These are phyloP conservation scores for Candida maesae DNA, from an alignment of 805 yeast genomes.

Conservation along the genomic window DNA sequence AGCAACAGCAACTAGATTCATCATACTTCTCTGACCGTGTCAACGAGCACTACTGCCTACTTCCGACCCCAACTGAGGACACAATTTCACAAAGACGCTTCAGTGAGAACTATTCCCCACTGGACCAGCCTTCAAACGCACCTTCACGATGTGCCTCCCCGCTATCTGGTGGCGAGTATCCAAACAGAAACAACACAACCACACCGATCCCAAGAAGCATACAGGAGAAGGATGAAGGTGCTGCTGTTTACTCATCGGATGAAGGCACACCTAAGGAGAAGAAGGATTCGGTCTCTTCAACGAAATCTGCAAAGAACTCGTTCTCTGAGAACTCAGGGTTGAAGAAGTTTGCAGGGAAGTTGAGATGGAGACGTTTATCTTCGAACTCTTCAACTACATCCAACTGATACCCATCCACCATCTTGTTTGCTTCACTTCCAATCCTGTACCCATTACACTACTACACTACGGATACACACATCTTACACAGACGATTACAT, in stretches of 20 bases:
- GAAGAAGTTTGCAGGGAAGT: constrained; percentile 27
- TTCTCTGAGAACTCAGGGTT: constrained; percentile 21
- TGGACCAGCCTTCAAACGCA: constrained; percentile 13
- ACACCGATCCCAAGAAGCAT: constrained; percentile 13
- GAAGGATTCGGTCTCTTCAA: constrained; percentile 11
- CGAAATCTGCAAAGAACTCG: constrained; percentile 5
- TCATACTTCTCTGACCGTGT: constrained; percentile 7
- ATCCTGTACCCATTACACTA: too few relatives aligned
- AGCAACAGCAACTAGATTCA: constrained; percentile 4
- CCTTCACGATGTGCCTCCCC: constrained; percentile 20
- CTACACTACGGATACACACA: too few relatives aligned
- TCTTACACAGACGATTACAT: too few relatives aligned
- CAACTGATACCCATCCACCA: constrained; percentile 6
- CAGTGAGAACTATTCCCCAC: constrained; percentile 21
- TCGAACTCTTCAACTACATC: constrained; percentile 26
- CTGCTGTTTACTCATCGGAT: constrained; percentile 12
- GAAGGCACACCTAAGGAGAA: constrained; percentile 11
- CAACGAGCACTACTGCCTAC: constrained; percentile 15
- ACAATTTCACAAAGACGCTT: constrained; percentile 9
- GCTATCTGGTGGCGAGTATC: constrained; percentile 11
- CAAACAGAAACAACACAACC: constrained; percentile 1
- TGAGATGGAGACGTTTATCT: constrained; percentile 29
- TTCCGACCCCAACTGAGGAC: constrained; percentile 19
- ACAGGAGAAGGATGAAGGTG: neutral
- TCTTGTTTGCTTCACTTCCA: too few relatives aligned